Conservation (phyloP, 192 early-diverging fungal species). For the Glomus cerebriforme region DNA sequence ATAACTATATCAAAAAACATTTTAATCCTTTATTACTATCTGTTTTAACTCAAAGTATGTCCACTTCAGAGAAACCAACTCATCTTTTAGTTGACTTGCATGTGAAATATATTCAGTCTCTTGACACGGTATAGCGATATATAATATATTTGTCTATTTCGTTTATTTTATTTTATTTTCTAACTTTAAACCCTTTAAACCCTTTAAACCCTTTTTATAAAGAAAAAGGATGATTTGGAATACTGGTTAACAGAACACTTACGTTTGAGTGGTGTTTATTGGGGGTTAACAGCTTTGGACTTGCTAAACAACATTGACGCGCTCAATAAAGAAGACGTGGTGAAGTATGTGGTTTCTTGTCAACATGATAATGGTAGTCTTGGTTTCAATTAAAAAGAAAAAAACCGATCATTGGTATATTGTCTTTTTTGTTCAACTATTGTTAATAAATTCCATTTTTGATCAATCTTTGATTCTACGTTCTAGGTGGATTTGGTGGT, state of each 20-base stretch:
- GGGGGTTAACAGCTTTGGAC: constrained; percentile 85
- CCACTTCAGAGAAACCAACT: not conserved
- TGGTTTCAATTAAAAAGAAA: not conserved
- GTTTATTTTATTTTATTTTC: too few relatives aligned
- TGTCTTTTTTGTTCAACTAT: not conserved
- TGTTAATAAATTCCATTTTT: not conserved
- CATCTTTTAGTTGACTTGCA: constrained; percentile 62
- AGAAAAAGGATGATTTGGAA: constrained; percentile 85
- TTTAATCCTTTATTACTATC: too few relatives aligned
- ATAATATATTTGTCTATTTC: not conserved
- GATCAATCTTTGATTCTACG: not conserved
- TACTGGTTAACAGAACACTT: constrained; percentile 95
- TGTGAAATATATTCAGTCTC: constrained; percentile 69
- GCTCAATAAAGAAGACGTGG: constrained; percentile 69
- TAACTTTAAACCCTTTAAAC: not conserved
- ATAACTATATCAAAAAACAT: too few relatives aligned
- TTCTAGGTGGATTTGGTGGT: constrained; percentile 87
- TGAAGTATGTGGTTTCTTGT: constrained; percentile 79
- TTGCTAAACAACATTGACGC: constrained; percentile 67
- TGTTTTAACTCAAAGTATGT: too few relatives aligned
- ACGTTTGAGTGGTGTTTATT: constrained; percentile 89
- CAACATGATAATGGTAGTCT: constrained; percentile 66
- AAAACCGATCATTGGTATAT: too few relatives aligned
- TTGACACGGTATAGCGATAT: constrained; percentile 53
- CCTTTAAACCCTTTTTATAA: not conserved